Base-by-base conservation (phyloP, 129 eudicot species). In the Tagetes patula region DNA sequence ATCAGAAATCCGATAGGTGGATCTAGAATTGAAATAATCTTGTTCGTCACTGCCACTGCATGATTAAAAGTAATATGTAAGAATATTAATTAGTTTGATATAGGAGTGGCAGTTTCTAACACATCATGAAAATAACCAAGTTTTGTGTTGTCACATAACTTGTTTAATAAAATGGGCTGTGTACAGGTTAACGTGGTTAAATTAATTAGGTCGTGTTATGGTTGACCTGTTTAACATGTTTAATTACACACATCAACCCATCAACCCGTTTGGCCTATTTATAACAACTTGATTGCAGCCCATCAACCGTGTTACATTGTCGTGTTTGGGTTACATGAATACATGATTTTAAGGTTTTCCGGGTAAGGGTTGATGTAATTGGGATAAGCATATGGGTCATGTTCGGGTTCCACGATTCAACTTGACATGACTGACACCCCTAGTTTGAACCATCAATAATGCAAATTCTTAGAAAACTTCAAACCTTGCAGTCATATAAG, bases 401-500 rank as follows among this genome's bases (percentile, higher is more conserved):
- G 27, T 20, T 20, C 27, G 27, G 27, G 27, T 20, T 20, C 27
- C 27, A 45, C 8, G 41, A 39, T 39, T 39, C 4, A 39, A 39
- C 41, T 4, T 47, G 20, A 47, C 54, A 48, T 10, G 54, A 48
- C 12, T 11, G 54, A 48, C 54, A 11, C 20, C 4, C 54, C 54
- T 48, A 20, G 13, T 48, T 48, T 48, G 3, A 68, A 59, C 8
- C 59, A 42, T 13, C 33, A n/a, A 40, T 13, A 6, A 48, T 8
- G 50, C 38, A 7, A 61, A 34, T 63, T 11, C 62, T 34, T 40
- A 10, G 39, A 68, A 14, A 69, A 69, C 27, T 12, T 4, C 77
- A 75, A 76, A 90, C 96, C 96, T 90, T 42, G 87, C 96, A 71
- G 85, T 68, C 96, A 90, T 90, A 76, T 83, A 87, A 12, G 96